Base-by-base conservation (phyloP, 2,329 filamentous ascomycete genomes). In the Penicillium sp. region DNA sequence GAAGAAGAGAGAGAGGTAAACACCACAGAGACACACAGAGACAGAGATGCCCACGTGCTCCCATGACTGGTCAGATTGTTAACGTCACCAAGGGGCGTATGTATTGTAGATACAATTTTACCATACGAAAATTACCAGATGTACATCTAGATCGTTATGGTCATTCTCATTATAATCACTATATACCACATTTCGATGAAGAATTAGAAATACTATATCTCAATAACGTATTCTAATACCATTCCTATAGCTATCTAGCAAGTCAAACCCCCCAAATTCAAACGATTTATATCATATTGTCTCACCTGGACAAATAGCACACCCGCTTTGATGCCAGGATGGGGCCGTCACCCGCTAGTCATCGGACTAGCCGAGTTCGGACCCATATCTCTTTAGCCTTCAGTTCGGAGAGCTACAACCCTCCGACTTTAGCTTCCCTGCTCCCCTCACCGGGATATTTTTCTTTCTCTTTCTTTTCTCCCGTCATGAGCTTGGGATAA, bases 261-360 rank as follows among this genome's bases (percentile, higher is more conserved):
- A 10, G 5, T 33, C 4, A n/a, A 43, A 7, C 0, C 2, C 12
- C 12, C 48, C 2, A 19, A 19, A 9, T 35, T 9, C 2, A 9
- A 7, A 35, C 3, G 9, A 49, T 49, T 2, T 36, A 40, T 11
- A 35, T 17, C 38, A n/a, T 12, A 8, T 41, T 42, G 16, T 43
- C 38, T 25, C 26, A 28, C 45, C 17, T 17, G 11, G 8, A 48
- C 26, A 25, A 25, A 12, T 8, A 36, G 25, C 22, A 30, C 37
- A 33, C 36, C 47, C 36, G n/a, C 28, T 17, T 54, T 16, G n/a
- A 49, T 40, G 44, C 14, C 16, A 30, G 1, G 33, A 53, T 41
- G 48, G 49, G 53, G 36, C 49, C 49, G 53, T 56, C 49, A 56
- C 49, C 53, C 53, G 49, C 53, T 56, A 56, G 53, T 56, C 42